Evolutionary conservation across 2,329 filamentous ascomycete genomes (phyloP), one percentile per base, ranked within the genome.

Genomic region (Monascus ruber): DNA sequence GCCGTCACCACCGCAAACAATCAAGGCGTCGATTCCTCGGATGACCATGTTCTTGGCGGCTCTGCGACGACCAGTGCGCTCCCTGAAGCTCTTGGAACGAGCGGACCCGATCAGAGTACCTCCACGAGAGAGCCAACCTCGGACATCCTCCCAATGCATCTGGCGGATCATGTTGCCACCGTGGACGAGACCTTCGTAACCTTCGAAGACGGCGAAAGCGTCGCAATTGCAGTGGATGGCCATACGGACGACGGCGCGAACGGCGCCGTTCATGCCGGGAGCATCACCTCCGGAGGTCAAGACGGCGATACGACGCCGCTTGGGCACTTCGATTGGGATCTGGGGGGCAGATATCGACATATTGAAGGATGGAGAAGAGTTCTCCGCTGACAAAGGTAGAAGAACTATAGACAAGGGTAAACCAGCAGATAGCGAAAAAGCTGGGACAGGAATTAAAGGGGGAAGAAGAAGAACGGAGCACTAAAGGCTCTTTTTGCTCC

Each of bases 1-100:
- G 46, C 91, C 91, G 60, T 98, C 91, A 68, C 91, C 91, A 60
- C 91, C 91, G 62, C 89, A 96, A 59, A 98, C 93, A 54, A 98
- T 83, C 52, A 98, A 73, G 39, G 91, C 91, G 60, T 98, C 87
- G 50, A 98, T 96, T 57, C 91, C 91, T 50, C 85, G 79, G 44
- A 86, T 64, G 33, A 98, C 77, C 79, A 98, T 81, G 70, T 98
- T 95, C 72, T 89, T 94, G 42, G 91, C 91, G 1, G 86, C 91
- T 39, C 71, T 75, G 43, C 94, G 66, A 48, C 91, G 82, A 11
- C 91, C 91, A 26, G 81, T 70, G 35, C 91, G 82, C 64, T 95
- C 83, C 66, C 84, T 89, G 68, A 98, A 98, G 41, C 78, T 80
- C 78, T 83, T 85, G 70, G 88, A 94, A 46, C 91, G 77, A 41